phyloP scores from a whole-genome alignment of 2,329 filamentous ascomycete species.

The Dactylellina haptotyla region DNA sequence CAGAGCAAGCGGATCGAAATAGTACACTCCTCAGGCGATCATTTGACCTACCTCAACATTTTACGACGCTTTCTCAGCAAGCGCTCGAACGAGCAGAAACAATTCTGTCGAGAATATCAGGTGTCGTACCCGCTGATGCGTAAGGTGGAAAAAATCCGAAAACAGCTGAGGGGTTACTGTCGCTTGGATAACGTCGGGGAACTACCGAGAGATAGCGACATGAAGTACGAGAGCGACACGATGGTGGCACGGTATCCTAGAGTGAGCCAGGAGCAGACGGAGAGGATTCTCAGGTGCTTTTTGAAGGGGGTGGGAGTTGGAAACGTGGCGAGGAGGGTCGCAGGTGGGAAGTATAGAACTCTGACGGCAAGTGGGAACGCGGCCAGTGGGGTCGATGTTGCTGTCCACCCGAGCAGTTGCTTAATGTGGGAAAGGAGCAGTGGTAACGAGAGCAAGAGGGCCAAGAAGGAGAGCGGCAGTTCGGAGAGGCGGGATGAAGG shows the following conservation, averaged over 20 bases:
- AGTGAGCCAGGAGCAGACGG: slow-evolving; percentile 60
- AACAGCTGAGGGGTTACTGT: slow-evolving; percentile 53
- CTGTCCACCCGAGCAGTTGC: slow-evolving; percentile 67
- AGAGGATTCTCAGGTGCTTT: slow-evolving; percentile 70
- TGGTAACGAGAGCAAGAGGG: slow-evolving; percentile 26
- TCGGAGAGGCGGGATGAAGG: slow-evolving; percentile 57
- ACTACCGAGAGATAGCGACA: slow-evolving; percentile 39
- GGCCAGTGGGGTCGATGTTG: slow-evolving; percentile 62
- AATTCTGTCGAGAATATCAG: slow-evolving; percentile 56
- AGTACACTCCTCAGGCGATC: slow-evolving; percentile 56
- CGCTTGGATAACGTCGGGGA: slow-evolving; percentile 42
- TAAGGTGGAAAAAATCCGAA: slow-evolving; percentile 50
- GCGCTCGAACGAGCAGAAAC: slow-evolving; percentile 54
- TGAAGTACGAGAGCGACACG: slow-evolving; percentile 51
- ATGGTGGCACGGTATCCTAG: slow-evolving; percentile 45
- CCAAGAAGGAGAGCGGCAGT: slow-evolving; percentile 26
- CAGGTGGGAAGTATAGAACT: slow-evolving; percentile 69
- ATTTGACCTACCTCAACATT: slow-evolving; percentile 57
- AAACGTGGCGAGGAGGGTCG: slow-evolving; percentile 71
- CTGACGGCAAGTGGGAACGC: slow-evolving; percentile 62
- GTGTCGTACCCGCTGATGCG: slow-evolving; percentile 44
- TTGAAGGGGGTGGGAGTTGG: slow-evolving; percentile 69
- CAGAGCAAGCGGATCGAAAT: slow-evolving; percentile 55
- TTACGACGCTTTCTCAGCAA: slow-evolving; percentile 55
- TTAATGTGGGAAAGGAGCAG: slow-evolving; percentile 61